A percentile compares a stretch with the other conserved stretches of the same genome.
These are phyloP conservation scores for Piper betle DNA, from an alignment of 164 flowering plant species.

Conservation along the genomic window DNA sequence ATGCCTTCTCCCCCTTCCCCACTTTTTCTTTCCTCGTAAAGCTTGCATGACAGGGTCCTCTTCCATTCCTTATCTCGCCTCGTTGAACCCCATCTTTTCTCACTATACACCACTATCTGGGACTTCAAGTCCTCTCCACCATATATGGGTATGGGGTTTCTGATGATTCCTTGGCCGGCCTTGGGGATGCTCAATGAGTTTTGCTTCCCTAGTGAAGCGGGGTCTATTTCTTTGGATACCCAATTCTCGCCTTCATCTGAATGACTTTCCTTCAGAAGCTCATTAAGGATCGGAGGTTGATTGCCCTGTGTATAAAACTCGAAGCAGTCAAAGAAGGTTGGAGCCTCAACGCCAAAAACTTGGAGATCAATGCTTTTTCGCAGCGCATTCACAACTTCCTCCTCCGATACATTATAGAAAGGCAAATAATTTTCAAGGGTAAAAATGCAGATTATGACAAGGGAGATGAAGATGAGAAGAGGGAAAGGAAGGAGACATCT, in stretches of 20 bases:
- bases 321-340: neutral
- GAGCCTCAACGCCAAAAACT: neutral
- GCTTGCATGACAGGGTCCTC: slow-evolving; percentile 82
- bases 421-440: slow-evolving; percentile 12
- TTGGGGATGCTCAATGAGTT: slow-evolving; percentile 1
- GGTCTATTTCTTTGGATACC: slow-evolving; percentile 1
- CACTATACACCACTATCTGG: too few species aligned
- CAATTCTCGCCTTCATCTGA: neutral
- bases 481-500: slow-evolving; percentile 64
- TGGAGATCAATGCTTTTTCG: too few species aligned
- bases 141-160: too few species aligned
- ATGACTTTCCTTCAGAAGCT: too few species aligned
- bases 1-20: slow-evolving; percentile 50
- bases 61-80: slow-evolving; percentile 82
- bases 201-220: neutral
- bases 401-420: neutral
- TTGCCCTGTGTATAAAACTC: neutral
- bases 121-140: slow-evolving; percentile 3
- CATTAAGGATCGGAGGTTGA: too few species aligned
- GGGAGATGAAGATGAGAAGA: slow-evolving; percentile 61
- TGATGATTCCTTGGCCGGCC: too few species aligned
- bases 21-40: slow-evolving; percentile 51
- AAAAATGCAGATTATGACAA: slow-evolving; percentile 41
- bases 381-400: too few species aligned
- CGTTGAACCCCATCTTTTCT: slow-evolving; percentile 49